These are phyloP conservation scores for Volvariella volvacea DNA, from an alignment of 1,284 basidiomycete genomes.

Conservation along the genomic window DNA sequence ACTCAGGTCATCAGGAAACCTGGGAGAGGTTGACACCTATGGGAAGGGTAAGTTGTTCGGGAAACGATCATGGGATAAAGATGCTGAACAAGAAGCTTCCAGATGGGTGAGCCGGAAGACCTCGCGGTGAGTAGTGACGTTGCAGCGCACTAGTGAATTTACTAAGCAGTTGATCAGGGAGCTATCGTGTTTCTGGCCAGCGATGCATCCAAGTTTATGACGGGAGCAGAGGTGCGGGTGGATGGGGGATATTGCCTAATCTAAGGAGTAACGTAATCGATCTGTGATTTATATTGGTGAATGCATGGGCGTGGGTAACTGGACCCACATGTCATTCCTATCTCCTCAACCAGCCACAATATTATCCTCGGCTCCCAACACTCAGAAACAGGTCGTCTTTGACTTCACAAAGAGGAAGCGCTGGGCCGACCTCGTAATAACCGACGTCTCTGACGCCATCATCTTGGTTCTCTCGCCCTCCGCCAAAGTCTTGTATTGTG, in stretches of 20 bases:
- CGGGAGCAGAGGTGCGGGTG: conserved; percentile 77
- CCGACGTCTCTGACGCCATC: conserved; percentile 71
- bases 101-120: conserved; percentile 78
- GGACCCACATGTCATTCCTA: conserved; percentile 1
- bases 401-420: conserved; percentile 83
- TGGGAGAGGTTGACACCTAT: conserved; percentile 92
- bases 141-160: conserved; percentile 7
- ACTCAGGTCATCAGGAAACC: conserved; percentile 55
- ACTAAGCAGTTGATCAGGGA: conserved; percentile 38
- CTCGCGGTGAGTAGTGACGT: conserved; percentile 47
- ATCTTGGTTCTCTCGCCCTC: conserved; percentile 58
- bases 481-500: conserved; percentile 64
- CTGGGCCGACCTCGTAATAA: conserved; percentile 78
- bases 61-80: not conserved
- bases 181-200: conserved; percentile 82
- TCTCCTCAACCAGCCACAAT: conserved; percentile 12
- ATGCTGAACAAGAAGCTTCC: conserved; percentile 3
- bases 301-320: not conserved
- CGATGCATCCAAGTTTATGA: conserved; percentile 84
- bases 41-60: conserved; percentile 53
- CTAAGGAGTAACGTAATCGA: conserved; percentile 20
- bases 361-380: conserved; percentile 9
- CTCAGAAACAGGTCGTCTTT: conserved; percentile 28
- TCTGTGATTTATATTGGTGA: too few species aligned
- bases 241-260: conserved; percentile 81